Conservation (phyloP, 495 filamentous ascomycete species). For the Penicillium alfredii region DNA sequence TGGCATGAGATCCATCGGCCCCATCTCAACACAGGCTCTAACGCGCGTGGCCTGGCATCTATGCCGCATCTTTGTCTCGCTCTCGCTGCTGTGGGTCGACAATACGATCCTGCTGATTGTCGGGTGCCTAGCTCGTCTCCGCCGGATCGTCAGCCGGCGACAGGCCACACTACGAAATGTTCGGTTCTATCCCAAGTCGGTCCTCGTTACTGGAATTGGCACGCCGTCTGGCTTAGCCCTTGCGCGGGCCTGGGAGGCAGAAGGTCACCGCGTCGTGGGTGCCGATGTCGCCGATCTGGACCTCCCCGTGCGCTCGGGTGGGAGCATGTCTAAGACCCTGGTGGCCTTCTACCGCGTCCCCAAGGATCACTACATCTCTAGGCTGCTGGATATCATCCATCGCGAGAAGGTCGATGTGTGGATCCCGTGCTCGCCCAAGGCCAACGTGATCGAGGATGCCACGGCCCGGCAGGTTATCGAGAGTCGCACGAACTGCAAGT, state of each 20-base stretch:
- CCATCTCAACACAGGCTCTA: background rate
- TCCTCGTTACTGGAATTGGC: slow-evolving; percentile 67
- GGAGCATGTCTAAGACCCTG: slow-evolving; percentile 42
- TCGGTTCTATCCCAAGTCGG: slow-evolving; percentile 48
- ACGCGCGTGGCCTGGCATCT: slow-evolving; percentile 22
- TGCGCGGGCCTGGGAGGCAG: slow-evolving; percentile 59
- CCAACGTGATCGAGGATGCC: slow-evolving; percentile 56
- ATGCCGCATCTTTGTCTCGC: slow-evolving; percentile 25
- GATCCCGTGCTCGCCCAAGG: slow-evolving; percentile 63
- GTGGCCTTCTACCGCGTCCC: slow-evolving; percentile 49
- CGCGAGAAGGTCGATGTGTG: slow-evolving; percentile 63
- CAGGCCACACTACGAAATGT: slow-evolving; percentile 29
- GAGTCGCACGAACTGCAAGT: slow-evolving; percentile 49
- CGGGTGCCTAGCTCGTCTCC: slow-evolving; percentile 15
- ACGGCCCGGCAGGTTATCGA: slow-evolving; percentile 58
- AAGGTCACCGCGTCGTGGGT: slow-evolving; percentile 67
- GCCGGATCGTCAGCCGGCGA: slow-evolving; percentile 13
- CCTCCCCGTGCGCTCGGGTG: slow-evolving; percentile 35
- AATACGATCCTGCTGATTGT: slow-evolving; percentile 43
- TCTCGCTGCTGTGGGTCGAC: slow-evolving; percentile 50
- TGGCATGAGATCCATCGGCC: background rate
- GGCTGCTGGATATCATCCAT: slow-evolving; percentile 51
- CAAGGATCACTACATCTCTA: slow-evolving; percentile 40
- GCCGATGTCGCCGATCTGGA: slow-evolving; percentile 58
- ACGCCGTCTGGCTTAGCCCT: slow-evolving; percentile 62